Percentiles rank a stretch among this genome's conserved stretches.
Conservation (phyloP, 78 protist species). For the Dictyostelium intermedium region DNA sequence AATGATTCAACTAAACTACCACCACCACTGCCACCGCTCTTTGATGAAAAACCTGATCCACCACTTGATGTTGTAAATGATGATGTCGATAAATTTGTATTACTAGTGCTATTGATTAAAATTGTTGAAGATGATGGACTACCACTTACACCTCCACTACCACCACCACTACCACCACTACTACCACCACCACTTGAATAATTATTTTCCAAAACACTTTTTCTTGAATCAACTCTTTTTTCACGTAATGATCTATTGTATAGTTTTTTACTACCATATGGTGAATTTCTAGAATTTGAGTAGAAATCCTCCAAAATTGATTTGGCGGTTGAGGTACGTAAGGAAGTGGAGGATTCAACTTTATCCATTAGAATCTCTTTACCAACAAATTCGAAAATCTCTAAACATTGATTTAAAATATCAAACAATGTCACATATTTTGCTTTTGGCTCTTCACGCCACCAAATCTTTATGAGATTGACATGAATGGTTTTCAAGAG, state of each 20-base stretch:
- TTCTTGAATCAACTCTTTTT: conserved; percentile 69
- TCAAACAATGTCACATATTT: conserved; percentile 16
- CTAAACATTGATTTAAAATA: conserved; percentile 35
- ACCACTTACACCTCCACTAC: background rate
- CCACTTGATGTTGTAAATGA: background rate
- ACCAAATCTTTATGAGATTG: conserved; percentile 42
- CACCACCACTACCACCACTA: background rate
- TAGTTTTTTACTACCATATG: conserved; percentile 48
- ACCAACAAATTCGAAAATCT: conserved; percentile 63
- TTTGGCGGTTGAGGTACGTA: conserved; percentile 67
- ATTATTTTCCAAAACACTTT: conserved; percentile 25
- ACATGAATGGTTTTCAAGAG: conserved; percentile 43
- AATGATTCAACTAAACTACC: background rate
- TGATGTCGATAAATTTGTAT: background rate
- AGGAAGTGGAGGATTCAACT: conserved; percentile 28
- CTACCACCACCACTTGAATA: background rate
- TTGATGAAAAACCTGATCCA: too few species aligned
- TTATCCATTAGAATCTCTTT: conserved; percentile 57
- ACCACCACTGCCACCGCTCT: background rate
- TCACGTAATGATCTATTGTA: conserved; percentile 68
- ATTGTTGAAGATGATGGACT: background rate
- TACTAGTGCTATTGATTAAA: background rate
- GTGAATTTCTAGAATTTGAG: conserved; percentile 30
- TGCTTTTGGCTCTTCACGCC: conserved; percentile 71
- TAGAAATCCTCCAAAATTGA: conserved; percentile 68